Conservation (phyloP, 805 yeast species). For the Kuraishia piskuri region DNA sequence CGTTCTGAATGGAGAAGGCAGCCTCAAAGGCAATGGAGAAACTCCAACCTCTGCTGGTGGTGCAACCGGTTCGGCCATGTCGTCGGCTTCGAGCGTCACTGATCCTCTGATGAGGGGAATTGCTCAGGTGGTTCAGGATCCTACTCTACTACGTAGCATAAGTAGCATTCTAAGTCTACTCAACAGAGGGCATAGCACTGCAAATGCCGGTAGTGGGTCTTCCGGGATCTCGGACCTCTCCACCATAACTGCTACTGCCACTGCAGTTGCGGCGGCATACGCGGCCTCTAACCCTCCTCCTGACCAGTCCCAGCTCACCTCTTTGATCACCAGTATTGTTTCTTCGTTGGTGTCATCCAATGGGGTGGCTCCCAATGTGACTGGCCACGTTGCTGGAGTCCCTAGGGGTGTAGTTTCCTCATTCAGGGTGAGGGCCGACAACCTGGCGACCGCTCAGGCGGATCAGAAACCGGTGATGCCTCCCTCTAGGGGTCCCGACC, state of each 20-base stretch:
- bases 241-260: conserved; percentile 22
- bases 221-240: not conserved
- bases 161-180: conserved; percentile 25
- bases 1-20: conserved; percentile 2
- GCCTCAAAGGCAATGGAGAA: no score
- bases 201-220: conserved; percentile 1
- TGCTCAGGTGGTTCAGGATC: conserved; percentile 1
- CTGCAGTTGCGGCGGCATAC: conserved; percentile 29
- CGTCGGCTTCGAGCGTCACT: no score
- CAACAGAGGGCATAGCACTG: conserved; percentile 21
- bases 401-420: conserved; percentile 22
- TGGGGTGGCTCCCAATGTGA: conserved; percentile 10
- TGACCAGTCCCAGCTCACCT: conserved; percentile 11
- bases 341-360: conserved; percentile 1
- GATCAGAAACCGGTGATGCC: not conserved
- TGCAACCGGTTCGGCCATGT: no score
- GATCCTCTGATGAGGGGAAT: conserved; percentile 1
- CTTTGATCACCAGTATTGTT: conserved; percentile 13
- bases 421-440: conserved; percentile 16
- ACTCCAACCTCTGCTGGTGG: no score
- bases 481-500: conserved; percentile 13
- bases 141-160: conserved; percentile 18
- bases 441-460: not conserved
- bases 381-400: conserved; percentile 14
- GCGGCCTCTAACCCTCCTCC: conserved; percentile 18